Evolutionary conservation across 2,329 filamentous ascomycete genomes (phyloP).

Genomic region (Berkeleyomyces rouxiae): DNA sequence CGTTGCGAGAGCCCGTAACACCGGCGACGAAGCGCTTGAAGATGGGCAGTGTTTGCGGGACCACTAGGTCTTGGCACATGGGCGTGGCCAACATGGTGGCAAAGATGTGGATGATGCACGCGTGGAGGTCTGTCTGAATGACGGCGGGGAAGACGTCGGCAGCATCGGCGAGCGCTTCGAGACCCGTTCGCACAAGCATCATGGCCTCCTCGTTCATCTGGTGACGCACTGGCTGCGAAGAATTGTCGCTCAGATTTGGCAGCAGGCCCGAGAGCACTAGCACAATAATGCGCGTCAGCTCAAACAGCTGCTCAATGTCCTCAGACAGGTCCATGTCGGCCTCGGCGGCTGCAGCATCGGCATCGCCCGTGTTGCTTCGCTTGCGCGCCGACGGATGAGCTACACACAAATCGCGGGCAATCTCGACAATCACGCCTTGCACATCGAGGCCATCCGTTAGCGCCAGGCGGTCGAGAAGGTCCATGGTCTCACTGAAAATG

Average conservation of each 20-base stretch:
- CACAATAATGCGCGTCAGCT: constrained; percentile 90
- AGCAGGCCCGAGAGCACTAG: constrained; percentile 76
- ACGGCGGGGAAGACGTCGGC: constrained; percentile 91
- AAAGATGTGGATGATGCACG: constrained; percentile 94
- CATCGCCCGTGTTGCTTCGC: constrained; percentile 16
- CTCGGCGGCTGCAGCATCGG: constrained; percentile 25
- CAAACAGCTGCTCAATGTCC: constrained; percentile 95
- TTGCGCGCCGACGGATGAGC: constrained; percentile 73
- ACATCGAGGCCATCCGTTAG: constrained; percentile 81
- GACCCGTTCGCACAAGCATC: constrained; percentile 57
- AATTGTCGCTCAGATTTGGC: constrained; percentile 60
- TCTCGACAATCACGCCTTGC: constrained; percentile 84
- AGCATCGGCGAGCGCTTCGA: constrained; percentile 83
- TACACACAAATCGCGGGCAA: constrained; percentile 76
- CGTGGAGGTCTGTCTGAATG: constrained; percentile 90
- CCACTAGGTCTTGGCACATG: constrained; percentile 66
- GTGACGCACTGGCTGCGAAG: constrained; percentile 43
- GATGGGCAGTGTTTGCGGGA: constrained; percentile 78
- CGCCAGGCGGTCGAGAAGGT: constrained; percentile 79
- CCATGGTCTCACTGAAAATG: constrained; percentile 94
- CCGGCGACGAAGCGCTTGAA: constrained; percentile 79
- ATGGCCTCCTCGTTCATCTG: constrained; percentile 79
- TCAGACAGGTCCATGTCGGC: constrained; percentile 67
- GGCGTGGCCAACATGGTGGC: constrained; percentile 80
- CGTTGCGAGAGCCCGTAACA: constrained; percentile 37